phyloP scores from a whole-genome alignment of 345 rosid species.

The Adansonia digitata region DNA sequence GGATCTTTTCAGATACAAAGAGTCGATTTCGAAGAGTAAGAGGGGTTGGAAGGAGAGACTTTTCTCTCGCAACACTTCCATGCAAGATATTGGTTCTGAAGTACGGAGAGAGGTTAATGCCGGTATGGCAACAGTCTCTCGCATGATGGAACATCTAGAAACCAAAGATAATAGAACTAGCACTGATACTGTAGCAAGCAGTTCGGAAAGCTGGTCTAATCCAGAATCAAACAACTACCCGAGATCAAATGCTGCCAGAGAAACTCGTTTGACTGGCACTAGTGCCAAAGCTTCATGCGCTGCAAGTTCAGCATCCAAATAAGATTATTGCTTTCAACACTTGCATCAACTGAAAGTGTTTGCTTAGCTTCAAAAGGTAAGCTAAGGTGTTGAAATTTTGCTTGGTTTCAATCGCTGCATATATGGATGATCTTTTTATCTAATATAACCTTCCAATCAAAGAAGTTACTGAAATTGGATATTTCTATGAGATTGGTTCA shows the following conservation, averaged over 20 bases:
- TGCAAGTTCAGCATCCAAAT: conserved; percentile 48
- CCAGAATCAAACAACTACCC: conserved; percentile 31
- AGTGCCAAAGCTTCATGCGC: conserved; percentile 37
- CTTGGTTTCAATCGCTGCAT: background rate
- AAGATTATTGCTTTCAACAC: conserved; percentile 14
- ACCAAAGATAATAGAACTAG: conserved; percentile 37
- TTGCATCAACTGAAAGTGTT: conserved; percentile 16
- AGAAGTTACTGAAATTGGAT: background rate
- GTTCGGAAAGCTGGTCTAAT: conserved; percentile 31
- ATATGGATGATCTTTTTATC: background rate
- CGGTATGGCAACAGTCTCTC: conserved; percentile 85
- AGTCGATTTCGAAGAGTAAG: conserved; percentile 85
- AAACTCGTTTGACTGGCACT: conserved; percentile 26
- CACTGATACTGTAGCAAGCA: conserved; percentile 38
- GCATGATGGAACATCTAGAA: conserved; percentile 83
- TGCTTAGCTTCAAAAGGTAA: conserved; percentile 17
- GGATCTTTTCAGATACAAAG: conserved; percentile 61
- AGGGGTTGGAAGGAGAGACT: conserved; percentile 89
- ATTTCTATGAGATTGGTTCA: background rate
- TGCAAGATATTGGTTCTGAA: conserved; percentile 75
- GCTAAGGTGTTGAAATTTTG: background rate
- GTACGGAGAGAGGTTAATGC: conserved; percentile 83
- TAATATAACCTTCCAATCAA: background rate
- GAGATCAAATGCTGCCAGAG: conserved; percentile 23
- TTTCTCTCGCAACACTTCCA: conserved; percentile 66